Evolutionary conservation across 2,329 filamentous ascomycete species (phyloP), one percentile per base, ranked within the genome.

Genomic region (Fusarium pseudograminearum): DNA sequence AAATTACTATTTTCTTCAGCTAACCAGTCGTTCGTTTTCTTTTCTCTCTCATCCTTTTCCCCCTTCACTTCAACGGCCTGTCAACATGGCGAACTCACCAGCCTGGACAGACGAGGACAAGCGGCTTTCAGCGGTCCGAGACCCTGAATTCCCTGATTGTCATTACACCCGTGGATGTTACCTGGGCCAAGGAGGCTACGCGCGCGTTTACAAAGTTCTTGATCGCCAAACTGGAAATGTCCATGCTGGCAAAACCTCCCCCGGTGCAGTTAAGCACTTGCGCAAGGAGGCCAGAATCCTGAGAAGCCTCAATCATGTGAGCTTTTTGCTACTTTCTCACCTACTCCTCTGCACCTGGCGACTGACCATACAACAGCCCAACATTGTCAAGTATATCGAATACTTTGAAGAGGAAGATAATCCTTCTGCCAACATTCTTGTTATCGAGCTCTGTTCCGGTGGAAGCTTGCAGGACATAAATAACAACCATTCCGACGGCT

Each of bases 381-480:
- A 77, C 26, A 72, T 79, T 16, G 57, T 79, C 36, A 72, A 74
- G 52, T 75, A 75, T 48, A 40, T 76, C 26, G 75, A 76, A 24
- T 74, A 71, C 52, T 67, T 74, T 51, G 71, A 78, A 50, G 68
- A 77, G 16, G 12, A 18, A 5, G 42, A n/a, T 8, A 47, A 50
- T 2, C 59, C 63, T 3, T 56, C 48, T 2, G 69, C 69, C 4
- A 71, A 71, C 9, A 46, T 79, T 16, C 72, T 79, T 6, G 59
- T 79, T 10, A 78, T 75, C 24, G 78, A 80, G 52, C 70, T 78
- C 5, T 80, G 78, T 28, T 51, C 57, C 3, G 58, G 65, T 7
- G 77, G 76, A 1, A 76, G 69, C 16, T 67, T 79, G 2, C 74
- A 79, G 55, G 59, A 64, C 2, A 55, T 64, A 20, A 75, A 78